Evolutionary conservation across 768 basidiomycete species (phyloP).

Genomic region (Leucocoprinus leucothites): DNA sequence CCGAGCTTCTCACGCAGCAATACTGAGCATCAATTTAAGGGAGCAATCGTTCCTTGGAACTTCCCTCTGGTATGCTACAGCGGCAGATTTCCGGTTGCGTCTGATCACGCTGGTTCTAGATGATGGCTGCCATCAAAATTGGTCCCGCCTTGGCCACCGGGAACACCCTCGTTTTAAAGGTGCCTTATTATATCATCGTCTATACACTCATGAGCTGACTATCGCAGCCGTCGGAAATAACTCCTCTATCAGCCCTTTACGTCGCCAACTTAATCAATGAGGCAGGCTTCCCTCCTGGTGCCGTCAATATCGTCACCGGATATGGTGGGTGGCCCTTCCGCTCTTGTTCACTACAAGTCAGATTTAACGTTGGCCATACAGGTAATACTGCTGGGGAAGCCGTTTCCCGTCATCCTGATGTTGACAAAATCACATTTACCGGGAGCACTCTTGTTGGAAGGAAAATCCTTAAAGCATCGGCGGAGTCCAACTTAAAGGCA

Average conservation of each 20-base stretch:
- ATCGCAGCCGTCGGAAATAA: conserved; percentile 59
- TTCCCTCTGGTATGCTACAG: conserved; percentile 27
- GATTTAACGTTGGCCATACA: conserved; percentile 13
- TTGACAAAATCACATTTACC: conserved; percentile 78
- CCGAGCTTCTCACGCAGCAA: too few species aligned
- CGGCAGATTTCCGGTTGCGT: too few species aligned
- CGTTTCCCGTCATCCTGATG: conserved; percentile 57
- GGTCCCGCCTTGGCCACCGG: conserved; percentile 77
- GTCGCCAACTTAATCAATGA: conserved; percentile 53
- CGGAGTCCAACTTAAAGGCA: conserved; percentile 80
- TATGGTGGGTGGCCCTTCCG: conserved; percentile 36
- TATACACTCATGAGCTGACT: too few species aligned
- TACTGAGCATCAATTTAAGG: conserved; percentile 18
- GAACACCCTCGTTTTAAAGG: conserved; percentile 68
- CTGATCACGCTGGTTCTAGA: conserved; percentile 7
- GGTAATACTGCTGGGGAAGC: conserved; percentile 60
- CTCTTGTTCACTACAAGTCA: too few species aligned
- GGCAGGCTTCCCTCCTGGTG: conserved; percentile 76
- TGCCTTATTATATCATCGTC: too few species aligned
- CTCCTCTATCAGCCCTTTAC: conserved; percentile 62
- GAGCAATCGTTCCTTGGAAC: conserved; percentile 67
- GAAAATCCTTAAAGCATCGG: conserved; percentile 74
- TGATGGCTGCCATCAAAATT: conserved; percentile 67
- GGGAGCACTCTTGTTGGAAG: conserved; percentile 77
- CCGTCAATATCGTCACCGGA: conserved; percentile 70